phyloP scores from a whole-genome alignment of 2,329 filamentous ascomycete species.

The Cryphonectria carpinicola region DNA sequence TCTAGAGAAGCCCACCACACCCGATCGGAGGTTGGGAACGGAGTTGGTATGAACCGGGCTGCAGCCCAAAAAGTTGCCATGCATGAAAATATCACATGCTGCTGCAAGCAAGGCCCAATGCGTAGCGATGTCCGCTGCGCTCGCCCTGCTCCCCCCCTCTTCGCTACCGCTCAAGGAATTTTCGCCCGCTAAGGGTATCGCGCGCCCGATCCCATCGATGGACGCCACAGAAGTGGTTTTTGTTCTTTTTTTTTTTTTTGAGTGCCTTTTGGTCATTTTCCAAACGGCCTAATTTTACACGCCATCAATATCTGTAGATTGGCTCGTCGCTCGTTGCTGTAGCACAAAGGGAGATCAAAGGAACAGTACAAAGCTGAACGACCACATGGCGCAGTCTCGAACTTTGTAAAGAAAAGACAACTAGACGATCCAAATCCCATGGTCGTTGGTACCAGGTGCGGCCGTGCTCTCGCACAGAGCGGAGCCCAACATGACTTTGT shows the following conservation, averaged over 20 bases:
- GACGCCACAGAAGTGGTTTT: not conserved
- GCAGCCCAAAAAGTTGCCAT: not conserved
- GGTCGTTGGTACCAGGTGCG: not conserved
- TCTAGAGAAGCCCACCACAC: not conserved
- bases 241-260: not conserved
- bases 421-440: not conserved
- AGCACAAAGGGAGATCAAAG: not conserved
- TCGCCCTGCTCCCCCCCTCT: not conserved
- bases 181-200: not conserved
- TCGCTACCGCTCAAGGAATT: not conserved
- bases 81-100: not conserved
- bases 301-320: not conserved
- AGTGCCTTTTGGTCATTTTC: not conserved
- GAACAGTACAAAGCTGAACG: not conserved
- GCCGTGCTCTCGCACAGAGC: not conserved
- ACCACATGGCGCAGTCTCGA: not conserved
- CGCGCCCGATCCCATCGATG: not conserved
- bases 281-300: not conserved
- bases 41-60: conserved; percentile 3
- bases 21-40: not conserved
- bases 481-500: not conserved
- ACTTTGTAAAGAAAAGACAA: not conserved
- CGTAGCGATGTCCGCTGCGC: not conserved
- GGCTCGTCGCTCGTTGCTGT: not conserved
- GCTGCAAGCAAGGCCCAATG: not conserved